Base-by-base conservation (phyloP, 139 green algal species). In the Zygnema circumcarinatum region DNA sequence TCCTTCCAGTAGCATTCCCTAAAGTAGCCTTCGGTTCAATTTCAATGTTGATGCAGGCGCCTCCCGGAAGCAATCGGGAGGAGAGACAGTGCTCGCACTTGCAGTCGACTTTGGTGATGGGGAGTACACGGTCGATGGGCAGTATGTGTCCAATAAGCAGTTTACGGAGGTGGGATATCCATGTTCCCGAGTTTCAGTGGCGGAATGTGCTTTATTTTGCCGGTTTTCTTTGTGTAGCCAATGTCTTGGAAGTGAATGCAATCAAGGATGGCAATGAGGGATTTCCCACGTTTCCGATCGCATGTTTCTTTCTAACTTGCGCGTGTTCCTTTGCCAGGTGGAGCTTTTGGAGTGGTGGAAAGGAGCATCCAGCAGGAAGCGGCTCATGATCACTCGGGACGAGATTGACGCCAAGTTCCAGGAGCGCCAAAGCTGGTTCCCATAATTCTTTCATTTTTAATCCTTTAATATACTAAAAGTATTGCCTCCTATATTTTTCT, bases 61-160 rank as follows among this genome's bases (percentile, higher is more conserved):
- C 7, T 2, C 67, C 29, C 38, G 62, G 25, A 80, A 68, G 0
- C 36, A 32, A 1, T 40, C 80, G 25, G 31, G 36, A 1, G 36
- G 36, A 21, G 52, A n/a, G 0, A 22, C 33, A 32, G 31, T 84
- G 76, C n/a, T n/a, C n/a, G 54, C 41, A 7, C 80, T 86, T 29
- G 7, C 21, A 32, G 80, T 86, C 25, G 80, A 86, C 35, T 42
- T 86, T 81, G 80, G 56, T 16, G 80, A 86, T n/a, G 56, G 56
- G 54, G 80, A 81, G 29, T 86, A 80, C 11, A 83, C 31, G 31
- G 80, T 86, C n/a, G 80, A 86, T 69, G 38, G 53, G 38, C 80
- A 86, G 67, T 86, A 83, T 31, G 80, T 86, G 29, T 86, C 80
- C 31, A 86, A 86, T 35, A 86, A 86, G 21, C 80, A 38, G 25